A percentile compares a stretch with the other conserved stretches of the same genome.
These are phyloP conservation scores for Vinca minor DNA, from an alignment of 257 asterid genomes.

Conservation along the genomic window DNA sequence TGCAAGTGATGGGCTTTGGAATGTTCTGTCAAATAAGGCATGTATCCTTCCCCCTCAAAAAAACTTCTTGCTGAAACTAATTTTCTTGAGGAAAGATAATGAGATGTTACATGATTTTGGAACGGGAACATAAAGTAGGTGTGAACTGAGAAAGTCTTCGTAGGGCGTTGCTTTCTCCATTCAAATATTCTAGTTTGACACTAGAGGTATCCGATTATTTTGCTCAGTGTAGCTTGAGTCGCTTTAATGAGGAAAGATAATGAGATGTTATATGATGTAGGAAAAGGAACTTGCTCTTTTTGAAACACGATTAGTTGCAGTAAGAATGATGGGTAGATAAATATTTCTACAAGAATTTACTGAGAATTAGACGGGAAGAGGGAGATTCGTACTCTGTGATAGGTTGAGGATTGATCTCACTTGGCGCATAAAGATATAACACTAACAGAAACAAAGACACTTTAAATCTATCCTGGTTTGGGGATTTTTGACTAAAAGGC, in stretches of 20 bases:
- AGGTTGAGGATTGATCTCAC: too few relatives aligned
- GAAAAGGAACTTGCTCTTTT: neutral
- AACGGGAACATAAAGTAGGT: too few relatives aligned
- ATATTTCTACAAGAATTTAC: neutral
- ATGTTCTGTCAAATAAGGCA: constrained; percentile 69
- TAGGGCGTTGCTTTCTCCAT: too few relatives aligned
- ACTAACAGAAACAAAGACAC: neutral
- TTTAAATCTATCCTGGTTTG: neutral
- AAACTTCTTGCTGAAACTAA: neutral
- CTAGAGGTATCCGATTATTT: neutral
- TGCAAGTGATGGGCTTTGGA: constrained; percentile 88
- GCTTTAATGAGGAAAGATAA: neutral
- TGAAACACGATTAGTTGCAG: neutral
- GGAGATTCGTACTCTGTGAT: too few relatives aligned
- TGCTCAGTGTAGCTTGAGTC: neutral
- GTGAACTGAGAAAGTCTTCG: neutral
- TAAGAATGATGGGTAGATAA: neutral
- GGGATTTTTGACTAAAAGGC: too few relatives aligned
- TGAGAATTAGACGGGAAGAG: neutral
- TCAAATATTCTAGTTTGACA: too few relatives aligned
- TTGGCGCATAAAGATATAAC: neutral
- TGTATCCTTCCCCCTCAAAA: constrained; percentile 7
- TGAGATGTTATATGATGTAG: neutral
- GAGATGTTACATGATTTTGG: constrained; percentile 1
- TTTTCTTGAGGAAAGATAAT: too few relatives aligned